Percentiles rank a stretch among this genome's conserved stretches.
Evolutionary conservation across 805 yeast species (phyloP).

Genomic region (Jamesozyma jinghongensis): DNA sequence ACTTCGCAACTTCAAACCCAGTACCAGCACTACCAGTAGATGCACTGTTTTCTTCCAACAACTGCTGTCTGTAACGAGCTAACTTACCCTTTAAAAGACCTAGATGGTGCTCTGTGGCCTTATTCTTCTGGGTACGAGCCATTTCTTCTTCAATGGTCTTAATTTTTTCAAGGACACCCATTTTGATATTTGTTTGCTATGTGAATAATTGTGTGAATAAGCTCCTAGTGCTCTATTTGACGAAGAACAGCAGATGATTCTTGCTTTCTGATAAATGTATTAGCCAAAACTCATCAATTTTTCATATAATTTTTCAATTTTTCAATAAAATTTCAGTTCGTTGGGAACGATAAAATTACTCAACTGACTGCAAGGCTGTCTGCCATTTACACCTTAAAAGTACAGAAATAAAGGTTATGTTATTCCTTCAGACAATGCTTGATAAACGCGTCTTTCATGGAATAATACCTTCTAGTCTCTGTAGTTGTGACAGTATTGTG

Average conservation of each 20-base stretch:
- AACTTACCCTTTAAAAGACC: slow-evolving; percentile 91
- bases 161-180: slow-evolving; percentile 55
- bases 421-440: no score
- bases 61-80: slow-evolving; percentile 84
- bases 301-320: no score
- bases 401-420: no score
- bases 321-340: no score
- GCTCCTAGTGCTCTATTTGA: background rate
- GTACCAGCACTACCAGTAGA: slow-evolving; percentile 60
- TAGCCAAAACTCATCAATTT: no score
- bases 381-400: no score
- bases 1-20: slow-evolving; percentile 89
- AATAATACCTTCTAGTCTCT: no score
- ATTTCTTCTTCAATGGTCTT: slow-evolving; percentile 87
- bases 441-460: no score
- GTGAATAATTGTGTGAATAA: background rate
- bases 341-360: no score
- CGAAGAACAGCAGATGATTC: background rate
- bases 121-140: slow-evolving; percentile 91
- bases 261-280: no score
- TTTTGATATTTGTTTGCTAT: slow-evolving; percentile 8
- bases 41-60: slow-evolving; percentile 78
- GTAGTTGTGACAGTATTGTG: no score
- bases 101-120: slow-evolving; percentile 95
- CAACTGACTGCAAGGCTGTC: no score